Conservation (phyloP, 2,329 filamentous ascomycete species). For the Aspergillus fructus region DNA sequence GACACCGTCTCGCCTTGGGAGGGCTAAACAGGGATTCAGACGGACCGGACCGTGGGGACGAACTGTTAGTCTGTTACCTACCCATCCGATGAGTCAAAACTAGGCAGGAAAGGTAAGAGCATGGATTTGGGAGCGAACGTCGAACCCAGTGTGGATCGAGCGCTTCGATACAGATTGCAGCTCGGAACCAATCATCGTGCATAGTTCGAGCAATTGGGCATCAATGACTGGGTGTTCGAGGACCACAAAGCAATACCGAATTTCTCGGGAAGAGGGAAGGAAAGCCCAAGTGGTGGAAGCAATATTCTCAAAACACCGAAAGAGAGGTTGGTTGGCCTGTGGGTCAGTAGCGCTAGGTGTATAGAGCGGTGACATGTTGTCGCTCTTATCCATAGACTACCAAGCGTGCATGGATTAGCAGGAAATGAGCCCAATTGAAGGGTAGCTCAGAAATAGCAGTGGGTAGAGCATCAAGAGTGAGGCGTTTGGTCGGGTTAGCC, state of each 20-base stretch:
- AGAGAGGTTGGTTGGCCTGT: constrained; percentile 19
- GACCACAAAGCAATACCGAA: constrained; percentile 16
- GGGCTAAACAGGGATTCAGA: constrained; percentile 21
- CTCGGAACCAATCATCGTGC: constrained; percentile 14
- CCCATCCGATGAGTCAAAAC: constrained; percentile 19
- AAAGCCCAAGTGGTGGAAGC: constrained; percentile 13
- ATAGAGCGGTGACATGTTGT: constrained; percentile 27
- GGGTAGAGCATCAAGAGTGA: constrained; percentile 22
- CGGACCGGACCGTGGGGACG: constrained; percentile 25
- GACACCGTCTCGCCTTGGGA: constrained; percentile 19
- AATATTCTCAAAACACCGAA: constrained; percentile 9
- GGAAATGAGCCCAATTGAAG: constrained; percentile 19
- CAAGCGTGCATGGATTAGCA: constrained; percentile 21
- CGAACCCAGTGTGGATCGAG: constrained; percentile 15
- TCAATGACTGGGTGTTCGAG: constrained; percentile 21
- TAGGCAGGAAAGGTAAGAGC: constrained; percentile 14
- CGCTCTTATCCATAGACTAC: constrained; percentile 21
- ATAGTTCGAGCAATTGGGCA: constrained; percentile 23
- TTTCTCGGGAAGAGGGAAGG: constrained; percentile 9
- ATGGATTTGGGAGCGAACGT: constrained; percentile 16
- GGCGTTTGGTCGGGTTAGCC: constrained; percentile 21
- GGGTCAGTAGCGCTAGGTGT: constrained; percentile 19
- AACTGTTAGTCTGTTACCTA: constrained; percentile 17
- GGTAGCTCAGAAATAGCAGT: constrained; percentile 16
- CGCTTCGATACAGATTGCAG: constrained; percentile 7